phyloP scores from a whole-genome alignment of 345 rosid species.

The Eucalyptus caleyi region DNA sequence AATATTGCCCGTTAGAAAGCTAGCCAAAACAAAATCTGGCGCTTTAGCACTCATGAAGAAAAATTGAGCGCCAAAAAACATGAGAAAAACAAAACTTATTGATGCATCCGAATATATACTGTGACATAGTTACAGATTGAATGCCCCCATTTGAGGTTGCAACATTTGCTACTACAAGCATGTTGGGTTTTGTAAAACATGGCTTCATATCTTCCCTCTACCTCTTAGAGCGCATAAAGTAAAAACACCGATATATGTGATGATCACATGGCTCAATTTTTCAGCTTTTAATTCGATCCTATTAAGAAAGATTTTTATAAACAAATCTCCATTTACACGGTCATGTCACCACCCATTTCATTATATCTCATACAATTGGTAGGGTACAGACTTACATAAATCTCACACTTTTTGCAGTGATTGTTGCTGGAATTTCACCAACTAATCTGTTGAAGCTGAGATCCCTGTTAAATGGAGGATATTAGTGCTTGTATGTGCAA shows the following conservation, averaged over 20 bases:
- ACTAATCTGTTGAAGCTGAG: constrained; percentile 49
- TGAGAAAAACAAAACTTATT: neutral
- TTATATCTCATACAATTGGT: neutral
- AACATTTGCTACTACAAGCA: neutral
- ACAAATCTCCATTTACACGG: neutral
- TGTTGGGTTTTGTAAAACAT: neutral
- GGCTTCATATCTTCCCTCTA: neutral
- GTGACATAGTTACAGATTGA: neutral
- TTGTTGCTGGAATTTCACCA: constrained; percentile 29
- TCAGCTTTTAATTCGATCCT: neutral
- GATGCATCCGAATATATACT: neutral
- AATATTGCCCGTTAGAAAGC: constrained; percentile 37
- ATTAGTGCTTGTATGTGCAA: neutral
- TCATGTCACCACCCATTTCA: neutral
- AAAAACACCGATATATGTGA: neutral
- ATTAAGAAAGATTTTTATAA: neutral
- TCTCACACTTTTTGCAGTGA: constrained; percentile 10
- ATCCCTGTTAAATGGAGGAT: constrained; percentile 21
- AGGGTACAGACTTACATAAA: constrained; percentile 28
- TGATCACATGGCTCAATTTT: neutral
- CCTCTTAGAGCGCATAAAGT: neutral
- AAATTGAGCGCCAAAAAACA: neutral
- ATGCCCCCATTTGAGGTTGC: neutral
- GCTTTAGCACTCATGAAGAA: neutral
- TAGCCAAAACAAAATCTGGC: constrained; percentile 2